Base-by-base conservation (phyloP, 805 yeast species). In the Teunomyces kruisii region DNA sequence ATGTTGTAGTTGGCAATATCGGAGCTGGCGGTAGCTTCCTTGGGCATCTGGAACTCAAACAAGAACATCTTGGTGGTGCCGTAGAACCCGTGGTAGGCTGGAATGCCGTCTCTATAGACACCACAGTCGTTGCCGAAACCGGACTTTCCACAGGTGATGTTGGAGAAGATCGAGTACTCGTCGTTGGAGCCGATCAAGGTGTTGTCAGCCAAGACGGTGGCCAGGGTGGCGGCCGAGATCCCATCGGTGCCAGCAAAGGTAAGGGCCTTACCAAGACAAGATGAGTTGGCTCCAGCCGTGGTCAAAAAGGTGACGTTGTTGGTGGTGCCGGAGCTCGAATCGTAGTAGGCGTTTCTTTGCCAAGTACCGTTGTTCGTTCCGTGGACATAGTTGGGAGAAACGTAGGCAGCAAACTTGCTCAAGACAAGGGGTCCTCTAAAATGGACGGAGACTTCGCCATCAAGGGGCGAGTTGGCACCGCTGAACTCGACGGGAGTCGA, bases 401-500 rank as follows among this genome's bases (percentile, higher is more conserved):
- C 71, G 58, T 82, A 86, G 53, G 68, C 81, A 4, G 81, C 91
- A 58, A 85, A 86, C 54, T 78, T 75, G 48, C 67, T 63, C 56
- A 86, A 69, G 12, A 75, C 67, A 48, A 86, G 60, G 8, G 94
- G 94, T 37, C 94, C 94, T 67, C 94, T 77, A 62, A 86, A 79
- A 60, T 86, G 94, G 12, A 86, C 88, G 3, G 89, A 81, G 19
- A 86, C 70, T 59, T 81, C 90, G 53, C 77, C 83, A 59, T 84
- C 68, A 32, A 85, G 59, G 6, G 94, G 94, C 22, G 89, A 66
- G 56, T 83, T 79, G 16, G 78, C 46, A 17, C 92, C 92, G 8
- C 74, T 65, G 52, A 81, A 80, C 4, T 56, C 24, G 1, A 71
- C 64, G 47, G 67, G 59, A n/a, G 64, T 60, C 4, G 51, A 46